A percentile compares a stretch with the other conserved stretches of the same genome.
These are phyloP conservation scores for Talaromyces ruber DNA, from an alignment of 495 filamentous ascomycete species.

Conservation along the genomic window DNA sequence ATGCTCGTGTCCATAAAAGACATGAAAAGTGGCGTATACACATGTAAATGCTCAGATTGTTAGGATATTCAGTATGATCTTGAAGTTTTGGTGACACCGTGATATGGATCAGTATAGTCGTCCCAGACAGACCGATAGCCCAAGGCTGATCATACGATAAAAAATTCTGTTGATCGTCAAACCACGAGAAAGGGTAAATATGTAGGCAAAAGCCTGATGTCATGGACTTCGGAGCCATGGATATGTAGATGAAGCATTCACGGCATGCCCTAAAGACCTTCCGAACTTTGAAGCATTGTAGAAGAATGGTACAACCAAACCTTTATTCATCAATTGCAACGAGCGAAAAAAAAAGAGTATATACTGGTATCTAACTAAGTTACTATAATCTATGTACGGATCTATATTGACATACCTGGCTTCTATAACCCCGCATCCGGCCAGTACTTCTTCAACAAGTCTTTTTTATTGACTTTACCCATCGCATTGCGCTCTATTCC, in stretches of 20 bases:
- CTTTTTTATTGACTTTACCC: conserved; percentile 42
- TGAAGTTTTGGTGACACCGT: too few species aligned
- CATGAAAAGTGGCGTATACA: neutral
- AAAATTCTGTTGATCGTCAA: too few species aligned
- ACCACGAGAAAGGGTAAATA: neutral
- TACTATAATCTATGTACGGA: neutral
- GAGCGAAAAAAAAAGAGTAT: neutral
- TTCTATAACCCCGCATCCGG: conserved; percentile 13
- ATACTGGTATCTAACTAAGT: neutral
- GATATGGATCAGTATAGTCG: too few species aligned
- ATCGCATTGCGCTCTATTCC: conserved; percentile 40
- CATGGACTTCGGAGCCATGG: neutral
- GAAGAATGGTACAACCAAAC: neutral
- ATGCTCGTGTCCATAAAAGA: neutral
- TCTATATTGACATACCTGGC: neutral
- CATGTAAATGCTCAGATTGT: neutral
- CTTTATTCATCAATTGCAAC: neutral
- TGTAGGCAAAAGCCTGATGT: conserved; percentile 6
- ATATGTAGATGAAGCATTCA: neutral
- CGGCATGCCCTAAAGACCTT: neutral
- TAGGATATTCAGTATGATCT: neutral
- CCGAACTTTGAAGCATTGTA: neutral
- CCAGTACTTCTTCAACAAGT: conserved; percentile 35
- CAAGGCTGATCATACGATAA: too few species aligned
- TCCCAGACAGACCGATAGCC: too few species aligned